These are phyloP conservation scores for Cyclotella sp. DNA, from an alignment of 108 stramenopile genomes.

Conservation along the genomic window DNA sequence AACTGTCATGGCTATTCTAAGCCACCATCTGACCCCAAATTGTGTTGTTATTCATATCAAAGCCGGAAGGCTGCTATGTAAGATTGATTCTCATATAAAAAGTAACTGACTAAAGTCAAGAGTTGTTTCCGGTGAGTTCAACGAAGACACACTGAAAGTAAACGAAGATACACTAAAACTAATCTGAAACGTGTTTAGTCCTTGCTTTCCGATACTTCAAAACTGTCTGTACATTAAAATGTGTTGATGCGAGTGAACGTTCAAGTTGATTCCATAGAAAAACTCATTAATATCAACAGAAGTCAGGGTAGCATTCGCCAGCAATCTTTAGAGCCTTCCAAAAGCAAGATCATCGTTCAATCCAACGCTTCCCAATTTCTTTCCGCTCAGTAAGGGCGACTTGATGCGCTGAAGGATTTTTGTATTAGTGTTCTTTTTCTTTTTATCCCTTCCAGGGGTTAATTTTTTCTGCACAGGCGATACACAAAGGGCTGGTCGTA, in stretches of 20 bases:
- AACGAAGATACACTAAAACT: no score
- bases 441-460: not conserved
- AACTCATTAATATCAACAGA: no score
- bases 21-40: not conserved
- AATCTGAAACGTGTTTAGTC: no score
- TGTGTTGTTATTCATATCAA: not conserved
- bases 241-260: no score
- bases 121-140: no score
- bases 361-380: not conserved
- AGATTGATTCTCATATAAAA: no score
- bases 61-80: constrained; percentile 12
- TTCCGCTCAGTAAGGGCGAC: not conserved
- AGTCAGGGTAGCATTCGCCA: no score
- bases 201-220: no score
- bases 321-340: not conserved
- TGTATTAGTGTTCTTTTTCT: not conserved
- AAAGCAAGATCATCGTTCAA: not conserved
- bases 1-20: not conserved
- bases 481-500: not conserved
- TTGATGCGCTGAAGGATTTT: constrained; percentile 1
- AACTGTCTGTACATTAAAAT: no score
- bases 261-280: no score
- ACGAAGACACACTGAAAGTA: no score
- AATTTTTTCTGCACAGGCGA: not conserved
- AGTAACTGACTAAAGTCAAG: no score